A percentile compares a stretch with the other conserved stretches of the same genome.
These are phyloP conservation scores for Metschnikowia borealis DNA, from an alignment of 805 yeast species.

Conservation along the genomic window DNA sequence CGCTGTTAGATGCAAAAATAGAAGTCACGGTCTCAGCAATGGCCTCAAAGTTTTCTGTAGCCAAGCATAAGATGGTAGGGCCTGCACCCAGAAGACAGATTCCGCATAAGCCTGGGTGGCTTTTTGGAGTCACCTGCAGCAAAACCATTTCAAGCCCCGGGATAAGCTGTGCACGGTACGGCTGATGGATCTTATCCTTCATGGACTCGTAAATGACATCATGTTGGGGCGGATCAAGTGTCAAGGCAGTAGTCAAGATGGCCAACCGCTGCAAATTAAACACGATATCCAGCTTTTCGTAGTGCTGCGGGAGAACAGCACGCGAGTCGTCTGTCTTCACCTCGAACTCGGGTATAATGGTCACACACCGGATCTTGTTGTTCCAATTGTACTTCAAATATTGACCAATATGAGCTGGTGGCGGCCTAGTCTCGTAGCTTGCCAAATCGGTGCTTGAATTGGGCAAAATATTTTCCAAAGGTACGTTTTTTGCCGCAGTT, in stretches of 20 bases:
- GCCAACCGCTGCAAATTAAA: conserved; percentile 93
- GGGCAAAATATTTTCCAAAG: conserved; percentile 80
- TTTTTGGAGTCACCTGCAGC: conserved; percentile 71
- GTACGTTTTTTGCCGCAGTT: conserved; percentile 71
- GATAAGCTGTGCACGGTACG: conserved; percentile 86
- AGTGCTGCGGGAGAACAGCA: conserved; percentile 80
- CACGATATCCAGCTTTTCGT: conserved; percentile 75
- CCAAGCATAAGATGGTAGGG: conserved; percentile 91
- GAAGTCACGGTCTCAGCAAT: conserved; percentile 75
- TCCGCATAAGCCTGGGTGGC: conserved; percentile 84
- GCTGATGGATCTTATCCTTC: conserved; percentile 97
- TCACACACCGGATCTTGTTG: conserved; percentile 75
- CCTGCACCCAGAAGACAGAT: conserved; percentile 98
- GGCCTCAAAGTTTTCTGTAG: conserved; percentile 79
- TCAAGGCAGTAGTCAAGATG: conserved; percentile 85
- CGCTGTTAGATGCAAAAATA: conserved; percentile 61
- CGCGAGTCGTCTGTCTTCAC: conserved; percentile 90
- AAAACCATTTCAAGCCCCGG: conserved; percentile 88
- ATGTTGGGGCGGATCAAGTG: conserved; percentile 78
- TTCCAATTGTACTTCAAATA: conserved; percentile 85
- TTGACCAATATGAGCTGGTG: conserved; percentile 84
- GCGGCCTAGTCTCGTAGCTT: conserved; percentile 33
- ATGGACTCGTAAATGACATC: conserved; percentile 85
- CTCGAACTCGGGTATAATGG: conserved; percentile 91
- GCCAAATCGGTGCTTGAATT: conserved; percentile 65